Conservation (phyloP, 2,329 filamentous ascomycete species). For the Cladosporium sp. region DNA sequence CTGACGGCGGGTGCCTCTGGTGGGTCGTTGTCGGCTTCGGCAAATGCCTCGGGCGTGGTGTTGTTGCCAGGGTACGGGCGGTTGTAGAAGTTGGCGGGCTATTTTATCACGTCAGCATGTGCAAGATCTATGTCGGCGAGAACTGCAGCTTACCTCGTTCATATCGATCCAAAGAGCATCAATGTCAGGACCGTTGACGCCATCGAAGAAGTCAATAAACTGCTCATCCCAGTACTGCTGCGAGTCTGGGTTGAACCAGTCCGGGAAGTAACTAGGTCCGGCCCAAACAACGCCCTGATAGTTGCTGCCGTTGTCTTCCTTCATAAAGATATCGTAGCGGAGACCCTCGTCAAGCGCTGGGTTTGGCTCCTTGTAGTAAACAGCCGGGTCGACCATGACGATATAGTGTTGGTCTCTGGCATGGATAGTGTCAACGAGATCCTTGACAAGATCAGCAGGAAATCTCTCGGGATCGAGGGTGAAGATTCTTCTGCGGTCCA, state of each 20-base stretch:
- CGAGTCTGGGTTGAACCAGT: conserved; percentile 19
- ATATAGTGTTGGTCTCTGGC: conserved; percentile 24
- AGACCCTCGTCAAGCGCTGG: conserved; percentile 19
- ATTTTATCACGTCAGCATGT: neutral
- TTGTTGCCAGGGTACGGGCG: conserved; percentile 23
- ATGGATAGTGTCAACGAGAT: conserved; percentile 61
- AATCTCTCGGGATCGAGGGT: conserved; percentile 64
- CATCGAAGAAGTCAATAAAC: conserved; percentile 21
- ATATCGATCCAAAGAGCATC: conserved; percentile 22
- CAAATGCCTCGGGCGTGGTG: conserved; percentile 20
- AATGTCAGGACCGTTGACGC: conserved; percentile 20
- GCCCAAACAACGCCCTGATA: conserved; percentile 21
- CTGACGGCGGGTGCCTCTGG: conserved; percentile 22
- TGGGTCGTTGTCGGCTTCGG: conserved; percentile 19
- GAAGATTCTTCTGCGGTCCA: conserved; percentile 53
- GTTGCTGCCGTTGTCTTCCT: conserved; percentile 12
- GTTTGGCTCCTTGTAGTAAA: conserved; percentile 19
- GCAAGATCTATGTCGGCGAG: neutral
- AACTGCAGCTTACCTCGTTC: conserved; percentile 15
- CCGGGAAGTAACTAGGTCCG: conserved; percentile 20
- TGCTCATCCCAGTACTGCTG: conserved; percentile 21
- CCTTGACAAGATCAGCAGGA: conserved; percentile 59
- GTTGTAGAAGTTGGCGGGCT: conserved; percentile 22
- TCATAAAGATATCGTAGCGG: conserved; percentile 21
- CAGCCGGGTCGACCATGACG: conserved; percentile 23